A percentile compares a stretch with the other conserved stretches of the same genome.
Evolutionary conservation across 2,329 filamentous ascomycete genomes (phyloP).

Genomic region (Venturia oleaginea): DNA sequence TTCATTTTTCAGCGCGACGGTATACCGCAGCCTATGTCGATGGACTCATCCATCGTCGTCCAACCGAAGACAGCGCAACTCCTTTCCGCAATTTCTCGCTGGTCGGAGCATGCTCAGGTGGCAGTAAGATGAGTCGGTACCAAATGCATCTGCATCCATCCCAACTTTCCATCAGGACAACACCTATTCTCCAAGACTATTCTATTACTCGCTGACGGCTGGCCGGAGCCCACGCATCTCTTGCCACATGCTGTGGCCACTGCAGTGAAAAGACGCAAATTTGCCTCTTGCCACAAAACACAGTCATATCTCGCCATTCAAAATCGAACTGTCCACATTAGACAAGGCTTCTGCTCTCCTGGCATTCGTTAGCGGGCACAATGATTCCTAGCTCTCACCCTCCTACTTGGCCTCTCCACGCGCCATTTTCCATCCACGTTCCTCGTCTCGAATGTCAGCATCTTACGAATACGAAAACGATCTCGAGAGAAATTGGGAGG

Average conservation of each 20-base stretch:
- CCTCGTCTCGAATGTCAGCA: not conserved
- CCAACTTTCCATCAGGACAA: no score
- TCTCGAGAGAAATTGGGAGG: not conserved
- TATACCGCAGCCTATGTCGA: not conserved
- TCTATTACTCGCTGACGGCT: not conserved
- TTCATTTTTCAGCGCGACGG: not conserved
- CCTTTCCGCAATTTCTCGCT: no score
- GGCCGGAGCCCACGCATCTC: not conserved
- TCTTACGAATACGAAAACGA: not conserved
- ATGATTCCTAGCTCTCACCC: not conserved
- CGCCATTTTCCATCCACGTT: not conserved
- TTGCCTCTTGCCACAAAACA: not conserved
- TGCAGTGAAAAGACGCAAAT: not conserved
- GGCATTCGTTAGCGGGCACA: not conserved
- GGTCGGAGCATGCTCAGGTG: no score
- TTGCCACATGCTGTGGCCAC: not conserved
- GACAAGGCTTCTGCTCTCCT: not conserved
- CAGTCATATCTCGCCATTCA: not conserved
- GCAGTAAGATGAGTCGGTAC: not conserved
- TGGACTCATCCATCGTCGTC: not conserved
- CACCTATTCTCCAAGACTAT: not conserved
- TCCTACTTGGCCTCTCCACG: not conserved
- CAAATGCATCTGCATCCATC: no score
- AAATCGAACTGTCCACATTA: not conserved
- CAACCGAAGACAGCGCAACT: not conserved